phyloP scores from a whole-genome alignment of 2,329 filamentous ascomycete species.

The Chrysoporthe deuterocubensis region DNA sequence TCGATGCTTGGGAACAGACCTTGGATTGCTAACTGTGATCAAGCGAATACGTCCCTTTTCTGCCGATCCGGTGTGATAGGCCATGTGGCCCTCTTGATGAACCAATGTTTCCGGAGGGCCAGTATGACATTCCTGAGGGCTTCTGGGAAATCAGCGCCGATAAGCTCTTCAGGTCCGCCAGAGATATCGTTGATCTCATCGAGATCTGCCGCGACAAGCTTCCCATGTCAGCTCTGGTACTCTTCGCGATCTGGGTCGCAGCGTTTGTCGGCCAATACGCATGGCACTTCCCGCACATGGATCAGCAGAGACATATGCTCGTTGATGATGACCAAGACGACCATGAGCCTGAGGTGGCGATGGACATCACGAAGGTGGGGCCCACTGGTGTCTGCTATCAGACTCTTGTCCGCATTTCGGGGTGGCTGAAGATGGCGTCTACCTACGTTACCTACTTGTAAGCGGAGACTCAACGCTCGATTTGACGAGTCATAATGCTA shows the following conservation, averaged over 20 bases:
- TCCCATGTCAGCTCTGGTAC: slow-evolving; percentile 69
- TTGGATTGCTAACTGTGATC: slow-evolving; percentile 3
- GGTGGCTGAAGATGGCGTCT: slow-evolving; percentile 59
- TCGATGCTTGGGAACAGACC: not conserved
- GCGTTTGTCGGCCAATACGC: slow-evolving; percentile 70
- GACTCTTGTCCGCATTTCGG: slow-evolving; percentile 55
- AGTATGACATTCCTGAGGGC: slow-evolving; percentile 46
- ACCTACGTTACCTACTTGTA: slow-evolving; percentile 58
- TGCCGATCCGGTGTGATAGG: slow-evolving; percentile 57
- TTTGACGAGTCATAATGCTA: not conserved
- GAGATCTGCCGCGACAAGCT: slow-evolving; percentile 64
- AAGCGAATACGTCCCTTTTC: slow-evolving; percentile 67
- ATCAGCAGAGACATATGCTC: slow-evolving; percentile 58
- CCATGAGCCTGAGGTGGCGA: slow-evolving; percentile 30
- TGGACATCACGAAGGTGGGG: slow-evolving; percentile 42
- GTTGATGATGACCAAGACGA: slow-evolving; percentile 42
- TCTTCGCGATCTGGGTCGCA: slow-evolving; percentile 70
- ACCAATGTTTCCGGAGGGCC: slow-evolving; percentile 54
- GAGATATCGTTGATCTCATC: slow-evolving; percentile 67
- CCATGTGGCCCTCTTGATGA: slow-evolving; percentile 63
- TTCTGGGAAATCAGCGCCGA: slow-evolving; percentile 69
- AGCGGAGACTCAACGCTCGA: not conserved
- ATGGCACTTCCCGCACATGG: slow-evolving; percentile 71
- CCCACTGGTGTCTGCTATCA: slow-evolving; percentile 53
- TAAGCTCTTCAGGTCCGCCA: slow-evolving; percentile 64